Evolutionary conservation across 208 protist genomes (phyloP), one percentile per base, ranked within the genome.

Genomic region (Wallacemonas sp.): DNA sequence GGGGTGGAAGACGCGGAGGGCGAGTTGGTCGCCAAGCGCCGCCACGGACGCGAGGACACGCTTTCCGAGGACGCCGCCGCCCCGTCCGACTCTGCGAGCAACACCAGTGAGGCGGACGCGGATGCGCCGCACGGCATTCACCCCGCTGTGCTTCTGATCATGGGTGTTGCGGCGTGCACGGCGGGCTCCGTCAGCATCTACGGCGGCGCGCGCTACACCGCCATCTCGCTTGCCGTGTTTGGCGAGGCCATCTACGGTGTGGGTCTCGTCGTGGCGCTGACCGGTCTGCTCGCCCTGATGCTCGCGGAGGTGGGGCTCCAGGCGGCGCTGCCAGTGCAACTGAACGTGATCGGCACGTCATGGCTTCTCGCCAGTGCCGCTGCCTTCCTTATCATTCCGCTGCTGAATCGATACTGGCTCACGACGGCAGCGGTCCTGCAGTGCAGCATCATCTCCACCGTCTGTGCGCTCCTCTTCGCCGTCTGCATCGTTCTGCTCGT

Each of bases 261-360:
- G 11, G 74, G 74, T 14, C 52, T 68, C 32, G 74, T 70, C 8
- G n/a, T 76, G 8, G 17, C 73, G 36, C 44, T 76, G 23, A 47
- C 38, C 17, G 61, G 65, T n/a, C n/a, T 80, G 8, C 44, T 70
- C 47, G 54, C 27, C 1, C 38, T 76, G 14, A 47, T 65, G 2
- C 58, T 75, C 17, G 68, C 76, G 1, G 71, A 76, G 63, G 67
- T 76, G 17, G 76, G 76, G 27, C 54, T 82, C 2, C 66, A 48
- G 32, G 76, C 76, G 1, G 72, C 71, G 21, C 64, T 75, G 30
- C 58, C 39, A 17, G 62, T 71, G 8, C 63, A 66, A 23, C 41
- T 75, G 24, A 72, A 68, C 41, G 49, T 77, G 0, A 21, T 77
- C 5, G 41, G 74, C 23, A 30, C 61, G 17, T 48, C 62, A 21